A percentile compares a stretch with the other conserved stretches of the same genome.
phyloP scores from a whole-genome alignment of 345 rosid genomes.

The Noccaea caerulescens region DNA sequence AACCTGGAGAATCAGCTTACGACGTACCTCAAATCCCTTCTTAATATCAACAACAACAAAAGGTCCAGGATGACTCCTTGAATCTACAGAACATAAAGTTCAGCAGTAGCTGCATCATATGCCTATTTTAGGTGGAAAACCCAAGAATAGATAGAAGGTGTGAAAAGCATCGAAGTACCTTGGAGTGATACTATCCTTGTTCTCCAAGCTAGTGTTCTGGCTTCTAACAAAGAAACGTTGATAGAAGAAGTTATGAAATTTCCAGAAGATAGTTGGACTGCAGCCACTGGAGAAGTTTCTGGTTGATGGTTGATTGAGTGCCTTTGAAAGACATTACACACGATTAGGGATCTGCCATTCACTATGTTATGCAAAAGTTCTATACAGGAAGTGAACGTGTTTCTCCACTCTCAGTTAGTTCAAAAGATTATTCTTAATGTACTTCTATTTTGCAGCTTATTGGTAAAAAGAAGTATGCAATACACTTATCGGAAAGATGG shows the following conservation, averaged over 20 bases:
- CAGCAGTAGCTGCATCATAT: constrained; percentile 25
- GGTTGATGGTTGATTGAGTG: constrained; percentile 49
- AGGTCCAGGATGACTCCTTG: constrained; percentile 89
- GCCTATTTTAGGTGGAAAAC: constrained; percentile 23
- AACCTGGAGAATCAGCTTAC: constrained; percentile 29
- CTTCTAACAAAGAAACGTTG: constrained; percentile 59
- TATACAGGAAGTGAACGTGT: constrained; percentile 23
- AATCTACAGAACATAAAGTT: constrained; percentile 57
- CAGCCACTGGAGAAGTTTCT: constrained; percentile 57
- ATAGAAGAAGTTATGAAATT: constrained; percentile 65
- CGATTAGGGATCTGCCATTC: constrained; percentile 38
- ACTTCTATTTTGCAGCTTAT: constrained; percentile 27
- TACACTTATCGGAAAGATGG: constrained; percentile 16
- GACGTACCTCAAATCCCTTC: constrained; percentile 70
- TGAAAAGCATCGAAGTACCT: constrained; percentile 58
- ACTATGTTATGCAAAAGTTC: constrained; percentile 8
- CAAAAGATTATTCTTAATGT: constrained; percentile 22
- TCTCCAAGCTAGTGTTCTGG: constrained; percentile 76
- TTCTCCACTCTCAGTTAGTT: constrained; percentile 21
- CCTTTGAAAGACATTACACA: constrained; percentile 50
- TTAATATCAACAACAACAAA: constrained; percentile 72
- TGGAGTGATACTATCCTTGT: constrained; percentile 72
- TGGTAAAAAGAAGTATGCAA: constrained; percentile 17
- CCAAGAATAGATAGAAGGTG: constrained; percentile 27
- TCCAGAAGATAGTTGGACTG: constrained; percentile 71